phyloP scores from a whole-genome alignment of 2,329 filamentous ascomycete genomes.

The Talaromyces sp. region DNA sequence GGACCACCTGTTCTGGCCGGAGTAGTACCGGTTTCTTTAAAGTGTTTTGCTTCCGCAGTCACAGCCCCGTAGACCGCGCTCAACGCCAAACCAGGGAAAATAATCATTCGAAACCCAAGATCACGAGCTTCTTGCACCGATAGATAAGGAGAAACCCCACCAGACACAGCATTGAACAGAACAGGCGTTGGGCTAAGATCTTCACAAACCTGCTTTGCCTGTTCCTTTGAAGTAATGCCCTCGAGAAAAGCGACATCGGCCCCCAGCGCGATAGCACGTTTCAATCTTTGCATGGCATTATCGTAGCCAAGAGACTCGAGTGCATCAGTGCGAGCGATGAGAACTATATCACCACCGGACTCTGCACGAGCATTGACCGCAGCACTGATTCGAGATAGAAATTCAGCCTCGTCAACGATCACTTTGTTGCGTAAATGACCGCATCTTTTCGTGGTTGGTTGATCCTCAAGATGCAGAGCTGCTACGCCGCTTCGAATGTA shows the following conservation, averaged over 20 bases:
- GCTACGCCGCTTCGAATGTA: constrained; percentile 51
- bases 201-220: constrained; percentile 25
- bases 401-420: constrained; percentile 25
- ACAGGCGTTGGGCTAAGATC: constrained; percentile 29
- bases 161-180: constrained; percentile 36
- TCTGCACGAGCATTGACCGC: constrained; percentile 30
- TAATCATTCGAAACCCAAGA: constrained; percentile 35
- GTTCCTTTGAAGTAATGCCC: constrained; percentile 28
- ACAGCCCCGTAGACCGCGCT: constrained; percentile 27
- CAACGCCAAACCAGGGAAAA: constrained; percentile 32
- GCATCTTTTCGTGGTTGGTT: constrained; percentile 43
- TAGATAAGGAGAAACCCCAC: constrained; percentile 31
- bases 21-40: constrained; percentile 29
- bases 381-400: constrained; percentile 25
- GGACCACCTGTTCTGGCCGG: constrained; percentile 18
- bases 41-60: constrained; percentile 21
- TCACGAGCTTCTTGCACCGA: constrained; percentile 29
- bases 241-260: constrained; percentile 35
- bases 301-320: constrained; percentile 28
- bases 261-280: constrained; percentile 28
- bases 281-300: constrained; percentile 28
- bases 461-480: constrained; percentile 53
- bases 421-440: constrained; percentile 39
- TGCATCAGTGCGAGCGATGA: constrained; percentile 36
- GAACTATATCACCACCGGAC: constrained; percentile 30